Evolutionary conservation across 2,329 filamentous ascomycete species (phyloP), one percentile per base, ranked within the genome.

Genomic region (Pseudogymnoascus sp.): DNA sequence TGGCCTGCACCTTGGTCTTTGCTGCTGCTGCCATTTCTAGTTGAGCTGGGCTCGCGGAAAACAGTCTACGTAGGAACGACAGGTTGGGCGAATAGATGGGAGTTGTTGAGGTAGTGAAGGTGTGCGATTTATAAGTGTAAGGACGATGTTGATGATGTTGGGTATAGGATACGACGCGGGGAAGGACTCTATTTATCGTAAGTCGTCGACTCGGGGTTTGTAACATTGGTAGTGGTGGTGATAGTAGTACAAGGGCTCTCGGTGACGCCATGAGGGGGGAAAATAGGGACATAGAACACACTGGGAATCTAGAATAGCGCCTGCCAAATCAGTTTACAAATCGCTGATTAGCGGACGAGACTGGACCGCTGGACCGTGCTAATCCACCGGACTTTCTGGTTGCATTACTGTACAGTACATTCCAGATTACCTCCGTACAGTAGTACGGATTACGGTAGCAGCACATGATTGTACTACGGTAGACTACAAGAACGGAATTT

Each of bases 1-100:
- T 87, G 73, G 81, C 77, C 77, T 96, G 86, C 66, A 90, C 90
- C 78, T 96, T 96, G 67, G 84, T 82, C 79, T 90, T 91, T 73
- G 91, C 90, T 75, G 89, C 85, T 73, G 90, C 87, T 90, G 96
- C 96, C 72, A 79, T 84, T 78, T 84, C 81, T 70, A 88, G 81
- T 66, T 77, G 81, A 69, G 80, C 74, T 66, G 80, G 74, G 69
- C 77, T 78, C 76, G 82, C 80, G 71, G 80, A 80, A 77, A 96
- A 95, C 74, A 96, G 82, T 74, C 84, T 82, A 73, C 86, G 84
- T 73, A 90, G 78, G 77, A 93, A 82, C 79, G 86, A 90, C 82
- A 85, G 85, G 69, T 61, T 71, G 69, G 68, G 71, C 71, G 67
- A 72, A 59, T 66, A 34, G 5, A 56, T 56, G n/a, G 28, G n/a